A percentile compares a stretch with the other conserved stretches of the same genome.
phyloP scores from a whole-genome alignment of 768 basidiomycete species.

The Paxillus involutus region DNA sequence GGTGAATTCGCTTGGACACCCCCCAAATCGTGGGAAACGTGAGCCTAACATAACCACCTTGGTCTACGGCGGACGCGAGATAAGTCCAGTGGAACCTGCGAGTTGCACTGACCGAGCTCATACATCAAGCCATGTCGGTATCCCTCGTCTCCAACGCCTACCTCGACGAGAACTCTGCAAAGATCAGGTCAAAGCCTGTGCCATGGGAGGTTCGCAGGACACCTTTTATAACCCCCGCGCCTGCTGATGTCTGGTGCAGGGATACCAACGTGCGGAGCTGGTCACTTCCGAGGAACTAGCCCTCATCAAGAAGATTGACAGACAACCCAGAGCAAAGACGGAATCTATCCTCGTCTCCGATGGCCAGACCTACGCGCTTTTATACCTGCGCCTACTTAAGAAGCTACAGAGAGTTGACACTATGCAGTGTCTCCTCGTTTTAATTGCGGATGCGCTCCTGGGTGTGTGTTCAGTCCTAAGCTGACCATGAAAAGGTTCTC shows the following conservation, averaged over 20 bases:
- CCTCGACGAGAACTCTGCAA: slow-evolving; percentile 83
- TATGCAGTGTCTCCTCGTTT: slow-evolving; percentile 81
- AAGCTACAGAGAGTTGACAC: slow-evolving; percentile 83
- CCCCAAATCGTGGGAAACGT: background rate
- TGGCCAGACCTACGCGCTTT: slow-evolving; percentile 76
- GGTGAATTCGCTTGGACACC: background rate
- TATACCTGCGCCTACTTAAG: slow-evolving; percentile 89
- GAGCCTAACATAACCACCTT: background rate
- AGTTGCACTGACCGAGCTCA: background rate
- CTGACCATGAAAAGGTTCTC: background rate
- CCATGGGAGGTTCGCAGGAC: slow-evolving; percentile 84
- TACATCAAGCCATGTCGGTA: slow-evolving; percentile 55
- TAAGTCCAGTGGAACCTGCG: background rate
- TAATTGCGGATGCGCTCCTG: slow-evolving; percentile 85
- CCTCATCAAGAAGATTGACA: slow-evolving; percentile 88
- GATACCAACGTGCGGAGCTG: slow-evolving; percentile 91
- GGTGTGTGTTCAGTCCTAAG: slow-evolving; percentile 44
- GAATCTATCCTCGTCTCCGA: slow-evolving; percentile 83
- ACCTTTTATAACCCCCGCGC: background rate
- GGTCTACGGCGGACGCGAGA: background rate
- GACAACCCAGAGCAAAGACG: slow-evolving; percentile 69
- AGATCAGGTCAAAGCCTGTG: slow-evolving; percentile 87
- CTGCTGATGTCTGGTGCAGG: slow-evolving; percentile 46
- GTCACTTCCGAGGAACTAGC: slow-evolving; percentile 85
- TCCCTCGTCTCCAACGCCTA: slow-evolving; percentile 78